Conservation (phyloP, 139 green algal genomes). For the Auxenochlorella pyrenoidosa region DNA sequence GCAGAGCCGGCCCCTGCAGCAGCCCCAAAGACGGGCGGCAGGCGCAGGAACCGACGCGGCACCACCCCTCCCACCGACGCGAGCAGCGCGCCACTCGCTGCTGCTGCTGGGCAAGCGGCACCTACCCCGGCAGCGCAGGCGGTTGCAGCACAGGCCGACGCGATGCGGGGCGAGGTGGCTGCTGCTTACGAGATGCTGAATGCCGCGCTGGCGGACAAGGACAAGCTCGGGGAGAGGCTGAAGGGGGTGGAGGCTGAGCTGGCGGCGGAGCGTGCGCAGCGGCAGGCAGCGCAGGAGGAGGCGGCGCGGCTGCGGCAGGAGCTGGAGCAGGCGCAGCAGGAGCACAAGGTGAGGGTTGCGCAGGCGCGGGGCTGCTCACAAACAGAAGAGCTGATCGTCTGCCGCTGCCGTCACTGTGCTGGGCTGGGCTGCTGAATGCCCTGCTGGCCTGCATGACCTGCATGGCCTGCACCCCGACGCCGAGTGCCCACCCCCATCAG, state of each 20-base stretch:
- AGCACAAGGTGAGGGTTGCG: not conserved
- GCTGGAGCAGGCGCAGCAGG: not conserved
- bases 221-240: not conserved
- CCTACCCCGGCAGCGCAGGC: not conserved
- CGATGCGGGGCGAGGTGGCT: not conserved
- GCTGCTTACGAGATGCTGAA: not conserved
- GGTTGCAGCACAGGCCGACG: not conserved
- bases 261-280: not conserved
- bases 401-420: too few species aligned
- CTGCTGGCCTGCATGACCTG: too few species aligned
- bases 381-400: too few species aligned
- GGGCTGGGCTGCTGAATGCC: too few species aligned
- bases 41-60: not conserved
- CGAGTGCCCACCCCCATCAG: not conserved
- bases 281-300: not conserved
- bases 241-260: not conserved
- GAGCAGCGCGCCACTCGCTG: not conserved
- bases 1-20: not conserved
- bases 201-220: constrained; percentile 7
- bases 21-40: not conserved
- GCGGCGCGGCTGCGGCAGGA: not conserved
- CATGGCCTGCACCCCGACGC: too few species aligned
- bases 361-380: too few species aligned
- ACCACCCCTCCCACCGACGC: not conserved
- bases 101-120: not conserved